Conservation (phyloP, 1,139 yeast species). For the Magnusiomyces sp. region DNA sequence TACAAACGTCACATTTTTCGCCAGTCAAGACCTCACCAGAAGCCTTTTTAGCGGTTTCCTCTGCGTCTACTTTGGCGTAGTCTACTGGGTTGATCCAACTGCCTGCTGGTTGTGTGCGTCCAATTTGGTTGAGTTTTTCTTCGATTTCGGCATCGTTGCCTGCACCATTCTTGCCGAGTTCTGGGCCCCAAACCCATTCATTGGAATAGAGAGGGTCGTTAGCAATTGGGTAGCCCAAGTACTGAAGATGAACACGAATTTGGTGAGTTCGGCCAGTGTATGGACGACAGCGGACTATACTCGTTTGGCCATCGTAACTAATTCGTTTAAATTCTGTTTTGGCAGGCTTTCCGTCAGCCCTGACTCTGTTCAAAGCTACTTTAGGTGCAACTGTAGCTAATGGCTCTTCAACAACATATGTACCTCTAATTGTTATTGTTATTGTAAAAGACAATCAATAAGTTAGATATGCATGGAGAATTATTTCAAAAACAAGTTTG, state of each 20-base stretch:
- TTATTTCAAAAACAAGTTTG: neutral
- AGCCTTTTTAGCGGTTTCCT: slow-evolving; percentile 7
- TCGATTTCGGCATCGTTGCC: slow-evolving; percentile 43
- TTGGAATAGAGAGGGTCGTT: slow-evolving; percentile 85
- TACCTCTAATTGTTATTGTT: slow-evolving; percentile 28
- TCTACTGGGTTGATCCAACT: slow-evolving; percentile 46
- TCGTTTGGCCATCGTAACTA: slow-evolving; percentile 51
- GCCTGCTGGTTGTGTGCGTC: slow-evolving; percentile 58
- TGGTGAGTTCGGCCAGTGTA: slow-evolving; percentile 93
- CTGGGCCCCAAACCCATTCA: slow-evolving; percentile 61
- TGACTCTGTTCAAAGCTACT: slow-evolving; percentile 66
- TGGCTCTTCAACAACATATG: slow-evolving; percentile 56
- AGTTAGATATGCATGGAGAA: slow-evolving; percentile 1
- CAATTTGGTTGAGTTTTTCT: slow-evolving; percentile 48
- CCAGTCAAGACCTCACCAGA: slow-evolving; percentile 55
- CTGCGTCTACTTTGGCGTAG: neutral
- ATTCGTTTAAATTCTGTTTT: slow-evolving; percentile 45
- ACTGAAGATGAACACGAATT: slow-evolving; percentile 85
- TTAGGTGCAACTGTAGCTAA: slow-evolving; percentile 68
- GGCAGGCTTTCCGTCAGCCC: slow-evolving; percentile 54
- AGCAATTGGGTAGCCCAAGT: slow-evolving; percentile 81
- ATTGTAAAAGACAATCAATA: neutral
- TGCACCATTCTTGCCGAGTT: slow-evolving; percentile 46
- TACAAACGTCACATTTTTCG: slow-evolving; percentile 56
- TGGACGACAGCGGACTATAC: slow-evolving; percentile 79